Evolutionary conservation across 345 rosid genomes (phyloP).

Genomic region (Syzygium jambos): DNA sequence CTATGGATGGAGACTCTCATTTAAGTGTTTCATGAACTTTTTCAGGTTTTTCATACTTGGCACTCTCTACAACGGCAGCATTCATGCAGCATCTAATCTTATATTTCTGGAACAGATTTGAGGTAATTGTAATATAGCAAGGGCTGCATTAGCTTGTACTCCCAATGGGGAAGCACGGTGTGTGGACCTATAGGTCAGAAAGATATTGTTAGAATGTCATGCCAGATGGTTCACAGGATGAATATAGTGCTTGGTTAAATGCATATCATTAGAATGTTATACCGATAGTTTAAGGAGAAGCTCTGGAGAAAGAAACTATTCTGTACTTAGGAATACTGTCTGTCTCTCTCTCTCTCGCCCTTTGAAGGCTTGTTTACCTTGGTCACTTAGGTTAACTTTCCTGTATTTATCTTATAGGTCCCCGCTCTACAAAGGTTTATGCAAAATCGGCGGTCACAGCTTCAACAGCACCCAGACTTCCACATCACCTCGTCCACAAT

Average conservation of each 20-base stretch:
- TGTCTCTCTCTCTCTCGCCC: background rate
- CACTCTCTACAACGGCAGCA: constrained; percentile 82
- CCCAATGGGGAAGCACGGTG: background rate
- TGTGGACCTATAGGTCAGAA: background rate
- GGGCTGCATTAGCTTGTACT: background rate
- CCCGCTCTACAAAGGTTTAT: constrained; percentile 90
- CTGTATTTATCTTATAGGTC: constrained; percentile 31
- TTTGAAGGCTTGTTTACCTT: background rate
- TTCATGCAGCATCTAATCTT: constrained; percentile 95
- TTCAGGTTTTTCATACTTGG: constrained; percentile 92
- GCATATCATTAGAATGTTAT: background rate
- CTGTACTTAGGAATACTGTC: background rate
- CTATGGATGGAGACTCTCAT: background rate
- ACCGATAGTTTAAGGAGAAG: background rate
- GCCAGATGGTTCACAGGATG: background rate
- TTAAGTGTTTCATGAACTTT: background rate
- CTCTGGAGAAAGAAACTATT: background rate
- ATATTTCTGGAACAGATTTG: constrained; percentile 97
- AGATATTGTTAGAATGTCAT: background rate
- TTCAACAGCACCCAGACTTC: constrained; percentile 87
- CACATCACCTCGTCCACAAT: constrained; percentile 94
- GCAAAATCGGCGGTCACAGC: constrained; percentile 67
- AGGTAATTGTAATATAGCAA: constrained; percentile 38
- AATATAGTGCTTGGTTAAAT: background rate
- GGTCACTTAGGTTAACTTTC: background rate